Evolutionary conservation across 179 eudicot genomes (phyloP).

Genomic region (Spergularia azorica): DNA sequence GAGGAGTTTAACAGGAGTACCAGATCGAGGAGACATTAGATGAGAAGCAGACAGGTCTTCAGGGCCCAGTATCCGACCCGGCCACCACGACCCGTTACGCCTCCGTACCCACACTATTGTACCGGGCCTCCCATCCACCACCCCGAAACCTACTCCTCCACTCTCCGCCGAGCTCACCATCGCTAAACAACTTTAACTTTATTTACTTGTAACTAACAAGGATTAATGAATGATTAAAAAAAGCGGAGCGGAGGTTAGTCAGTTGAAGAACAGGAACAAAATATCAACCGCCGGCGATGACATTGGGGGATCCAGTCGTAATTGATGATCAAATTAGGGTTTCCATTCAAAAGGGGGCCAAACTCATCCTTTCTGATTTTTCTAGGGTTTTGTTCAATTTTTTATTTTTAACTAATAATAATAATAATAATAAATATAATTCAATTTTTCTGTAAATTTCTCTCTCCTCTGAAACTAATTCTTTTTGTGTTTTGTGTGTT

Average conservation of each 20-base stretch:
- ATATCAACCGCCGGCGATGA: conserved; percentile 51
- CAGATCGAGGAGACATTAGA: conserved; percentile 92
- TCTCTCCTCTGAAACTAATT: too few relatives aligned
- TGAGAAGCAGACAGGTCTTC: conserved; percentile 76
- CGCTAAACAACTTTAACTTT: conserved; percentile 16
- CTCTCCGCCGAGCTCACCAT: conserved; percentile 64
- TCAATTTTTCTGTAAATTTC: too few relatives aligned
- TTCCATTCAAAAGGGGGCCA: conserved; percentile 48
- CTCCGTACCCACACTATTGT: conserved; percentile 93
- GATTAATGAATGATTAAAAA: too few relatives aligned
- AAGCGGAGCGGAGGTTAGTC: conserved; percentile 1
- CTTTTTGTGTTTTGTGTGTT: not conserved
- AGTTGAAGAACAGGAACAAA: conserved; percentile 13
- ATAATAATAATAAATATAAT: too few relatives aligned
- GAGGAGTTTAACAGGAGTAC: conserved; percentile 95
- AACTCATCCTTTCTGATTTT: conserved; percentile 24
- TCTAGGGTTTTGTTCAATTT: not conserved
- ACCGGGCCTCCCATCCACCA: conserved; percentile 59
- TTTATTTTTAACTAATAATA: too few relatives aligned
- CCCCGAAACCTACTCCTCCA: conserved; percentile 38
- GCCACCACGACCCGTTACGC: conserved; percentile 99
- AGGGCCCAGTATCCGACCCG: conserved; percentile 82
- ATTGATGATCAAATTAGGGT: conserved; percentile 36
- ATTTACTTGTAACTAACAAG: not conserved
- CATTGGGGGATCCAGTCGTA: conserved; percentile 26